Percentiles rank a stretch among this genome's conserved stretches.
phyloP scores from a whole-genome alignment of 768 basidiomycete genomes.

The Boletus sp. region DNA sequence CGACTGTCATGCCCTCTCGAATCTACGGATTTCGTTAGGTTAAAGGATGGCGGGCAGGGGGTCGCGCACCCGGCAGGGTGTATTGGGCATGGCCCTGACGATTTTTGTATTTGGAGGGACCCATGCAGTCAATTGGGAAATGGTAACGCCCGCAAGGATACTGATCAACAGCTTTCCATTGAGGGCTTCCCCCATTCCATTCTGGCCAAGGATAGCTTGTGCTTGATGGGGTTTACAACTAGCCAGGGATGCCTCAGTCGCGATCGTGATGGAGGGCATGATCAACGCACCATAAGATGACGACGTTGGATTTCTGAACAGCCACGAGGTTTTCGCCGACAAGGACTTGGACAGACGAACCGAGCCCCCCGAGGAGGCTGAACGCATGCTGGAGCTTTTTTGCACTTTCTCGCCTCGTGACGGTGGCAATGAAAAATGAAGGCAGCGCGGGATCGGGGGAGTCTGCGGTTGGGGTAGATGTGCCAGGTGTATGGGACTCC shows the following conservation, averaged over 20 bases:
- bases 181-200: slow-evolving; percentile 79
- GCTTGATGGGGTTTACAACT: slow-evolving; percentile 96
- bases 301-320: slow-evolving; percentile 72
- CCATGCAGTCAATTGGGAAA: slow-evolving; percentile 73
- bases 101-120: slow-evolving; percentile 76
- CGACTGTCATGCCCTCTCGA: slow-evolving; percentile 97
- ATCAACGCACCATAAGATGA: slow-evolving; percentile 75
- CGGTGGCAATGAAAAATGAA: slow-evolving; percentile 80
- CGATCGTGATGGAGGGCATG: background rate
- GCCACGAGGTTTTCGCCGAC: slow-evolving; percentile 70
- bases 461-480: slow-evolving; percentile 57
- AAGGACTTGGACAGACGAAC: slow-evolving; percentile 65
- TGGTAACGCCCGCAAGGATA: slow-evolving; percentile 95
- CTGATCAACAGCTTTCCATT: slow-evolving; percentile 91
- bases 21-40: slow-evolving; percentile 52
- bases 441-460: slow-evolving; percentile 70
- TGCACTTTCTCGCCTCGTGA: slow-evolving; percentile 73
- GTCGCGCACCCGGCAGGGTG: slow-evolving; percentile 79
- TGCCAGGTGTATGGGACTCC: slow-evolving; percentile 71
- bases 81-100: slow-evolving; percentile 98
- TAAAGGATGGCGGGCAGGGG: background rate
- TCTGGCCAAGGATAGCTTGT: slow-evolving; percentile 61
- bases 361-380: slow-evolving; percentile 51
- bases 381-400: slow-evolving; percentile 64
- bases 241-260: slow-evolving; percentile 2